Evolutionary conservation across 148 eudicot species (phyloP), one percentile per base, ranked within the genome.

Genomic region (Oxyria digyna): DNA sequence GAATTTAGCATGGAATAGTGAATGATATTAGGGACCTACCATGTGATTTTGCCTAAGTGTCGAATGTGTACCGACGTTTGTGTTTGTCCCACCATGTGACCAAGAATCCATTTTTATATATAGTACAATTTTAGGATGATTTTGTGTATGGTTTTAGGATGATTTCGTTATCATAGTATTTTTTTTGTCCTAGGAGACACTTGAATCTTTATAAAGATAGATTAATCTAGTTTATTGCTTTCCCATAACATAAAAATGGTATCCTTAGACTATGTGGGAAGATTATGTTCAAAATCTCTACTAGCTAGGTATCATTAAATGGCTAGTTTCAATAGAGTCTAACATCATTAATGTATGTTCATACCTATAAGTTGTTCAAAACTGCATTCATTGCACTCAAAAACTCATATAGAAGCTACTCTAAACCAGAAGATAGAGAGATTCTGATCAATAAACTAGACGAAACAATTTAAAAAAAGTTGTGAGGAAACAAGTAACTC

Each of bases 31-130:
- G 18, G 37, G 65, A n/a, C 65, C 65, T 38, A 15, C 65, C 65
- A 59, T 29, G 65, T 59, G 65, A 15, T 27, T 27, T 59, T 59
- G 65, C 65, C 37, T 3, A 59, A 59, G 65, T 59, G 65, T 59
- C 65, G 65, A 59, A n/a, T n/a, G 1, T 13, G 3, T 15, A 33
- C 65, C 65, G 65, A 59, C 65, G 65, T 31, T 59, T 31, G 10
- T 7, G 65, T 6, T 29, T 59, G 62, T 5, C 62, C 62, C 62
- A 54, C 62, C 62, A 54, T 54, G 62, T 54, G 62, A 54, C 29
- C 13, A 54, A 3, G 15, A 49, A 21, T 24, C 1, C 31, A 54
- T 10, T 54, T 23, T 52, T 52, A 8, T 23, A 1, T 3, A 52
- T 29, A 52, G n/a, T n/a, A n/a, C n/a, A n/a, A n/a, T n/a, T n/a